These are phyloP conservation scores for Kwoniella pini DNA, from an alignment of 768 basidiomycete genomes.

Conservation along the genomic window DNA sequence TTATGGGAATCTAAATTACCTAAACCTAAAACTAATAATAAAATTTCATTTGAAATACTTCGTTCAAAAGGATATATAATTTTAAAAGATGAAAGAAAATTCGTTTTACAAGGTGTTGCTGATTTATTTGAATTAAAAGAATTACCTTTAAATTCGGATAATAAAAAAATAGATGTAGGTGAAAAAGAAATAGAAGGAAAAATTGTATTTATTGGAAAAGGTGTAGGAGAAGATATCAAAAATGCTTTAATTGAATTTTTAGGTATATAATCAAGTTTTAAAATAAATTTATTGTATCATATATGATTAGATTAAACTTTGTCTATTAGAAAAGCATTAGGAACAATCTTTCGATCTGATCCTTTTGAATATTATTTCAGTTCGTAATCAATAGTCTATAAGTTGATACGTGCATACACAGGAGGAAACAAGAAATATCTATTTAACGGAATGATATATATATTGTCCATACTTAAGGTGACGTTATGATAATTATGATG, in stretches of 20 bases:
- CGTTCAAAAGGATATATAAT: slow-evolving; percentile 83
- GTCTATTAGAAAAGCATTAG: too few relatives aligned
- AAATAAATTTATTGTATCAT: too few relatives aligned
- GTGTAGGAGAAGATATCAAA: slow-evolving; percentile 57
- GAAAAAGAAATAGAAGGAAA: slow-evolving; percentile 67
- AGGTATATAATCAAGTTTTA: slow-evolving; percentile 16
- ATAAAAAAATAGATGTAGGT: slow-evolving; percentile 27
- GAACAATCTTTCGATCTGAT: too few relatives aligned
- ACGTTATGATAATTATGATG: neutral
- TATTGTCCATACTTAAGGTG: neutral
- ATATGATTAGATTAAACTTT: too few relatives aligned
- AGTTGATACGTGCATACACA: slow-evolving; percentile 4
- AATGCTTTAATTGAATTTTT: slow-evolving; percentile 8
- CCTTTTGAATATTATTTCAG: too few relatives aligned
- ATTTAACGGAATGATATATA: neutral
- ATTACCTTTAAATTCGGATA: slow-evolving; percentile 10
- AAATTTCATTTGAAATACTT: slow-evolving; percentile 63
- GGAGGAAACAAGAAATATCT: neutral
- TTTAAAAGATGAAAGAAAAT: slow-evolving; percentile 59
- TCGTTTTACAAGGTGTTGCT: slow-evolving; percentile 87
- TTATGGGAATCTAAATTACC: slow-evolving; percentile 72
- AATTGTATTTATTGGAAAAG: slow-evolving; percentile 83
- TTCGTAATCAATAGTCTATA: too few relatives aligned
- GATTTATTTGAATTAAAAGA: slow-evolving; percentile 77
- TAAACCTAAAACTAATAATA: slow-evolving; percentile 26